Evolutionary conservation across 768 basidiomycete species (phyloP), one percentile per base, ranked within the genome.

Genomic region (Hygrophorus russula): DNA sequence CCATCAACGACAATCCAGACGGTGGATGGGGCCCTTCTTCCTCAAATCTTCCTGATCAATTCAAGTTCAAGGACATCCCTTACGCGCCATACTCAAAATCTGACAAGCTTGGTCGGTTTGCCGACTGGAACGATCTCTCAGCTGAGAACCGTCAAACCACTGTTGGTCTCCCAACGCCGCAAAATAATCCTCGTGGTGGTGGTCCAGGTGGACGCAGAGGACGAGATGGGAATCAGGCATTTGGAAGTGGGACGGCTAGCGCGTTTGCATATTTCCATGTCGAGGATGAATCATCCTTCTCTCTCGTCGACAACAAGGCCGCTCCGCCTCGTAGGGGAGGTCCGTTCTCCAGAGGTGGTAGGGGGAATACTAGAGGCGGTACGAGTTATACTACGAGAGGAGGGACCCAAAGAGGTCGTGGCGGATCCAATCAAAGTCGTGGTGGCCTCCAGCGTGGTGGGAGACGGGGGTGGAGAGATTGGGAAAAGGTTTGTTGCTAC

Each of bases 41-140:
- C 0, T 72, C 67, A 2, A 83, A 86, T 60, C 68, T 93, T 15
- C 92, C 94, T 1, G 71, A 83, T 36, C 82, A 90, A 50, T 97
- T 94, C 68, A 92, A 93, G 65, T 96, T 96, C 75, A 91, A 89
- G 63, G 96, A 97, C 54, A 96, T 98, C 47, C 96, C 96, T 36
- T 99, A 98, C 58, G 93, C 94, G 0, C 93, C 93, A 4, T 98
- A 89, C 73, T 91, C 91, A 65, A 99, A 99, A 78, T 82, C 89
- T 30, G 96, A 99, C 72, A 97, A 97, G 63, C 81, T 99, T 44
- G 91, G 90, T 42, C 82, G 94, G 42, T 87, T 99, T 57, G 94
- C 94, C 38, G 94, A 99, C 68, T 99, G 94, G 93, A 89, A 90
- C 62, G 87, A 90, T 59, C 63, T 78, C 18, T 72, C 80, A 24